Evolutionary conservation across 2,329 filamentous ascomycete genomes (phyloP).

Genomic region (Penicillium sp.): DNA sequence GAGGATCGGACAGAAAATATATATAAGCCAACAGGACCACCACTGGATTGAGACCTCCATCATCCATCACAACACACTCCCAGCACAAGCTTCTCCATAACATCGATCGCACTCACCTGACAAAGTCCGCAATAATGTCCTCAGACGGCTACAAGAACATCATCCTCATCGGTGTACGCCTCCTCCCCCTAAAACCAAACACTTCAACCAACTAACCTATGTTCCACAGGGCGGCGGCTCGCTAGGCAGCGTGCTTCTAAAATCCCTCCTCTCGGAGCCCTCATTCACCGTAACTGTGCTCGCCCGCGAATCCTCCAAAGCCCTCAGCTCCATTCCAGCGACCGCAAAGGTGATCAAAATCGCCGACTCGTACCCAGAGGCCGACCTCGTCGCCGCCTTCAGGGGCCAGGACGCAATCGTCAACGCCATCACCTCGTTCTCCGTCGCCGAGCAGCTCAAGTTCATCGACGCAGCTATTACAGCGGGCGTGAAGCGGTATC

Average conservation of each 20-base stretch:
- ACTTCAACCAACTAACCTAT: background rate
- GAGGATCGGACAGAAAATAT: background rate
- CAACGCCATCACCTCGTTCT: slow-evolving; percentile 19
- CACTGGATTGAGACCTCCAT: background rate
- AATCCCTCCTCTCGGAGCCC: slow-evolving; percentile 12
- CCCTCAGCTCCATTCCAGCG: background rate
- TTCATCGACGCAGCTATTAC: slow-evolving; percentile 23
- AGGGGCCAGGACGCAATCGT: slow-evolving; percentile 24
- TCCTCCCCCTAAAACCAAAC: too few relatives aligned
- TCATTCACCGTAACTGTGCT: slow-evolving; percentile 5
- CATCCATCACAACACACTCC: background rate
- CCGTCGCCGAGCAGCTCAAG: slow-evolving; percentile 20
- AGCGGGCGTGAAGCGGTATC: slow-evolving; percentile 15
- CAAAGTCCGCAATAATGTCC: background rate
- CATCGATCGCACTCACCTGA: background rate
- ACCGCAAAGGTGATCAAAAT: slow-evolving; percentile 2
- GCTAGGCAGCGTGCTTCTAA: slow-evolving; percentile 4
- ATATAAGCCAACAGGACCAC: background rate
- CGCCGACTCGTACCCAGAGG: slow-evolving; percentile 3
- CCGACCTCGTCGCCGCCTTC: slow-evolving; percentile 18
- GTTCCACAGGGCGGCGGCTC: slow-evolving; percentile 6
- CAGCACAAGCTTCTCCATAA: background rate
- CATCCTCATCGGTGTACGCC: slow-evolving; percentile 9
- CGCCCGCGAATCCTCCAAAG: slow-evolving; percentile 10
- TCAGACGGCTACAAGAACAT: slow-evolving; percentile 12